Conservation (phyloP, 2,329 filamentous ascomycete genomes). For the Escovopsis weberi region DNA sequence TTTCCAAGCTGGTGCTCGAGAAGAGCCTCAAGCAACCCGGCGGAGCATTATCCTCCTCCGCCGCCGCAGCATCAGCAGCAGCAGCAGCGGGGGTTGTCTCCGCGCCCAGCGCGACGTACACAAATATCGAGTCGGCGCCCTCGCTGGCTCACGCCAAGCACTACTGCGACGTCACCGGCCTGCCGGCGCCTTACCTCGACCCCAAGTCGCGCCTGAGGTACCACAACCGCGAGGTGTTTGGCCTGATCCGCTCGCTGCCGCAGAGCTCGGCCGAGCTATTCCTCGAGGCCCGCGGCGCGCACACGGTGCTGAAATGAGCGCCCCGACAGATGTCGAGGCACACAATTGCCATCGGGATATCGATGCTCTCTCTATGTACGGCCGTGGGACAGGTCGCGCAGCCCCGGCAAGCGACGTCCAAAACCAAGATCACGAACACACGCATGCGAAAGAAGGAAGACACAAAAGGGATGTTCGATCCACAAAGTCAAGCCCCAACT, state of each 20-base stretch:
- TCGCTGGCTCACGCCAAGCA: conserved; percentile 71
- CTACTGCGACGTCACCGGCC: conserved; percentile 91
- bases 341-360: neutral
- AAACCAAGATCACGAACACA: neutral
- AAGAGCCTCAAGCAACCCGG: conserved; percentile 44
- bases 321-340: neutral
- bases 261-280: conserved; percentile 79
- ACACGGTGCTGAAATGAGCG: conserved; percentile 75
- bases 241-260: conserved; percentile 62
- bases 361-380: neutral
- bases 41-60: conserved; percentile 8
- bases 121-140: conserved; percentile 90
- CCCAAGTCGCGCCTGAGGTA: conserved; percentile 91
- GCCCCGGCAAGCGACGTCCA: neutral
- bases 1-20: conserved; percentile 79
- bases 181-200: conserved; percentile 84
- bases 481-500: conserved; percentile 93
- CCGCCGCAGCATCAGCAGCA: neutral
- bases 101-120: conserved; percentile 73
- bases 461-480: conserved; percentile 48
- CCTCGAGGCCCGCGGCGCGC: conserved; percentile 76
- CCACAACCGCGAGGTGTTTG: conserved; percentile 85
- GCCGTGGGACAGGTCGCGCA: too few relatives aligned
- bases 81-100: conserved; percentile 2
- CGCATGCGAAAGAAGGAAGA: too few relatives aligned